These are phyloP conservation scores for Paecilomyces sp. DNA, from an alignment of 2,329 filamentous ascomycete species.

Conservation along the genomic window DNA sequence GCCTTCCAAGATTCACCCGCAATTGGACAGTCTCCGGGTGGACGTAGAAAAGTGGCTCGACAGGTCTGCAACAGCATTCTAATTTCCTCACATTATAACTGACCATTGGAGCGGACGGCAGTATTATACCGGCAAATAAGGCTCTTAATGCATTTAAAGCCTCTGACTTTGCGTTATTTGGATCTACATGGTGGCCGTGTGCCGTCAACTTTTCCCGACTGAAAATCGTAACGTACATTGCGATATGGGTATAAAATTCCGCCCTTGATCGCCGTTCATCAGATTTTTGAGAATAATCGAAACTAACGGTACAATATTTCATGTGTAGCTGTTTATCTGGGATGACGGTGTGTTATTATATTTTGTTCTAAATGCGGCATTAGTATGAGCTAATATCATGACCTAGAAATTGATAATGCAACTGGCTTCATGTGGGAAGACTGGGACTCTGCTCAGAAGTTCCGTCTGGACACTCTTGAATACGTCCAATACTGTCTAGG, in stretches of 20 bases:
- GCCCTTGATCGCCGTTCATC: neutral
- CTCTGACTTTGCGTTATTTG: slow-evolving; percentile 1
- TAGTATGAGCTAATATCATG: neutral
- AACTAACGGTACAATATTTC: neutral
- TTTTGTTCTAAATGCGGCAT: neutral
- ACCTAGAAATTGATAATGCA: slow-evolving; percentile 1
- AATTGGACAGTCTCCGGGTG: neutral
- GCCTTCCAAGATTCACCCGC: neutral
- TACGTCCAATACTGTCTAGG: slow-evolving; percentile 2
- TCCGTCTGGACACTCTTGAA: slow-evolving; percentile 1
- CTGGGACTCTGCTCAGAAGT: slow-evolving; percentile 1
- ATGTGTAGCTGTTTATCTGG: neutral
- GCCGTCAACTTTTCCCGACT: neutral
- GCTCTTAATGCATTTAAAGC: neutral
- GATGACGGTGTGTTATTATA: neutral
- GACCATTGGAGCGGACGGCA: neutral
- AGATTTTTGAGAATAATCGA: neutral
- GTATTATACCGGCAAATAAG: neutral
- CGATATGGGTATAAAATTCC: neutral
- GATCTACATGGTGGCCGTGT: slow-evolving; percentile 2
- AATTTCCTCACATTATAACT: neutral
- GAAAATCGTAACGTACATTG: slow-evolving; percentile 1
- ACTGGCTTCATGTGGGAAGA: slow-evolving; percentile 1
- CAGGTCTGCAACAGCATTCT: neutral
- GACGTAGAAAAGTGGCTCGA: neutral